Evolutionary conservation across 1,139 yeast genomes (phyloP), one percentile per base, ranked within the genome.

Genomic region (Yamadazyma blattariae): DNA sequence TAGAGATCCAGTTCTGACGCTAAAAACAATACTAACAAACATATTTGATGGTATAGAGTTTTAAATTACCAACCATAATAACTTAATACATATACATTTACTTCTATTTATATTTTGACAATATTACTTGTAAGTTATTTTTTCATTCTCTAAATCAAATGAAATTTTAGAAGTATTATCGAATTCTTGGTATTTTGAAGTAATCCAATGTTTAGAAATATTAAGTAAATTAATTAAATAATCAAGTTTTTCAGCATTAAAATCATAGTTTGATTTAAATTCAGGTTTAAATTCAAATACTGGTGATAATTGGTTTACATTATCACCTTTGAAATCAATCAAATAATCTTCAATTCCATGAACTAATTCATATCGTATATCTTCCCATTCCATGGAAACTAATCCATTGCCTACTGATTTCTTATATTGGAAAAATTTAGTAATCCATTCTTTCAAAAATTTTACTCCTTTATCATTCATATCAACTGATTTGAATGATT

Each of bases 311-410:
- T 55, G 50, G 7, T 7, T 17, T 17, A 17, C 7, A 5, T 17
- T 7, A 33, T 56, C 58, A 1, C 74, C 74, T 38, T 57, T 56
- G 30, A 55, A 61, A 33, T 57, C 57, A 45, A 67, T 66, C 27
- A 64, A 36, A 32, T 56, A 55, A 9, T 54, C 51, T 40, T 70
- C 76, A 13, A 67, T 47, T 2, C 74, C 74, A 38, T 57, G 55
- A 4, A 61, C 44, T 29, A 68, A 46, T 29, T 70, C 76, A 35
- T 61, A 57, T 25, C 74, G 51, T 27, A 69, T 61, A 36, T 65
- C 71, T 40, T 70, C 74, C 74, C 74, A 70, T 48, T 67, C 74
- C 47, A 70, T 62, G 1, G 66, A 72, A 20, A 67, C 40, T 15
- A 68, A 47, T 20, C 68, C 68, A 47, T 64, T 64, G 2, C 61